Percentiles rank a stretch among this genome's conserved stretches.
Conservation (phyloP, 495 filamentous ascomycete genomes). For the Penicillium maclennaniae region DNA sequence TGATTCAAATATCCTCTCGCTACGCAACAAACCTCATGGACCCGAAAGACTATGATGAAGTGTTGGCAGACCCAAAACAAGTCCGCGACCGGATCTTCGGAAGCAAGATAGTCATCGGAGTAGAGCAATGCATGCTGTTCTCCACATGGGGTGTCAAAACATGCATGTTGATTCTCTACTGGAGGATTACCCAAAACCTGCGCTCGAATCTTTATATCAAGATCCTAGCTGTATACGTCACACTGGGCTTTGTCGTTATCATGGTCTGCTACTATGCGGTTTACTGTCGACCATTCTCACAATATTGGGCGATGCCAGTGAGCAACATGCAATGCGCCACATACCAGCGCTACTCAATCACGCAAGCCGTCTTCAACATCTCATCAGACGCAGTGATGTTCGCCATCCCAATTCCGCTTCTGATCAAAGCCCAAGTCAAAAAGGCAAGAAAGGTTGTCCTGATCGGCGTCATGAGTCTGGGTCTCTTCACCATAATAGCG, state of each 20-base stretch:
- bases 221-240: conserved; percentile 50
- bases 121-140: conserved; percentile 51
- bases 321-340: conserved; percentile 34
- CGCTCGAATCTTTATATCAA: conserved; percentile 47
- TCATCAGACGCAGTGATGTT: conserved; percentile 62
- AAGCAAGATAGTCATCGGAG: conserved; percentile 50
- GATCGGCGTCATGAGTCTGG: conserved; percentile 47
- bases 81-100: conserved; percentile 44
- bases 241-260: conserved; percentile 54
- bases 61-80: conserved; percentile 42
- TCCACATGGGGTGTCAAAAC: conserved; percentile 48
- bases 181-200: conserved; percentile 39
- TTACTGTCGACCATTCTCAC: conserved; percentile 58
- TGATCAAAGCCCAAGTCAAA: conserved; percentile 52
- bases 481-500: conserved; percentile 60
- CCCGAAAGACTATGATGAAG: conserved; percentile 43
- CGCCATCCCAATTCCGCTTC: conserved; percentile 55
- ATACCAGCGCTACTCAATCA: conserved; percentile 55
- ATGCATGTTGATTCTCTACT: conserved; percentile 51
- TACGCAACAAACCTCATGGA: conserved; percentile 58
- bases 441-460: conserved; percentile 50
- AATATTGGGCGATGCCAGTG: conserved; percentile 57
- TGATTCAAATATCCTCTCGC: conserved; percentile 54
- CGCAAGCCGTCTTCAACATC: conserved; percentile 63
- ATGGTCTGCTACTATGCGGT: conserved; percentile 61